Base-by-base conservation (phyloP, 2,329 filamentous ascomycete genomes). In the Phaeophleospora eucalypticola region DNA sequence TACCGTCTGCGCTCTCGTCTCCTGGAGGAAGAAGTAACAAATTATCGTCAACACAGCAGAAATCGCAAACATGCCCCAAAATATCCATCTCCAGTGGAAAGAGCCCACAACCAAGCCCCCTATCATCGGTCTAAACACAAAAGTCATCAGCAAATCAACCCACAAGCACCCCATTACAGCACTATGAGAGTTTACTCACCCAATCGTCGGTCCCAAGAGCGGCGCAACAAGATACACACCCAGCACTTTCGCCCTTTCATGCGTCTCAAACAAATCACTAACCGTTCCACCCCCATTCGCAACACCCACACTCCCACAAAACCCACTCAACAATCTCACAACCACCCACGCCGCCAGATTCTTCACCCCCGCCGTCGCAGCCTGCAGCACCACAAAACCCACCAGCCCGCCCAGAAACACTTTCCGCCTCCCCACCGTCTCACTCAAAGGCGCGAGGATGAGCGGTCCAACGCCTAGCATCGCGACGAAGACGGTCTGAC, bases 281-380 rank as follows among this genome's bases (percentile, higher is more conserved):
- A 76, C 73, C 0, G 68, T 74, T 1, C 73, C 73, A 4, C 74
- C 74, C 1, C 75, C 74, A 58, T 74, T 76, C 0, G 72, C 71
- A 36, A 76, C 71, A 0, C 72, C 72, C 0, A 76, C 68, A 52
- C 70, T 73, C 1, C 73, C 73, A 52, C 74, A 75, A 55, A 75
- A 72, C 2, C 73, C 73, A 2, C 69, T 60, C 6, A 76, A 49
- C 3, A 70, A 69, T 29, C 73, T 64, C 14, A 75, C 58, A 2
- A 63, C 64, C 33, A 76, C 67, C 17, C 76, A 57, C 3, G 58
- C 60, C 15, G 48, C 65, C 16, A 74, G 64, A 48, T 75, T 76
- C 2, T 71, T 72, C 24, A 68, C 65, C 41, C 76, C 56, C 1
- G 72, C 73, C 3, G 69, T 66, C 1, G 70, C 71, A 16, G 75